Evolutionary conservation across 306 rosid genomes (phyloP).

Genomic region (Rosa rugosa): DNA sequence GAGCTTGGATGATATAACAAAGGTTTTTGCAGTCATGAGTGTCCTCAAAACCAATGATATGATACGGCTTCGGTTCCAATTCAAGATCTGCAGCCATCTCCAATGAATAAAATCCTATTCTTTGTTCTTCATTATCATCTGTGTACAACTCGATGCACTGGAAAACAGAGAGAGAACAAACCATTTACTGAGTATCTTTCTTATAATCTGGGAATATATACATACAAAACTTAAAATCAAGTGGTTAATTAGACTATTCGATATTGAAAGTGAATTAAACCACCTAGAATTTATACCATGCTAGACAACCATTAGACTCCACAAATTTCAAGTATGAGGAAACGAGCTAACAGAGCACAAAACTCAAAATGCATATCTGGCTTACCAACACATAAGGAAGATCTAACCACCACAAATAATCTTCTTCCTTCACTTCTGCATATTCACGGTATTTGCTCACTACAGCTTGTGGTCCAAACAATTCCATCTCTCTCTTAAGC

Average conservation of each 20-base stretch:
- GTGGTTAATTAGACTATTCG: not conserved
- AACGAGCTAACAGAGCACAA: conserved; percentile 16
- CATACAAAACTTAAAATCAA: not conserved
- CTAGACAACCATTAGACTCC: not conserved
- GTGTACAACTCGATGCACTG: conserved; percentile 96
- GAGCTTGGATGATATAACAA: conserved; percentile 87
- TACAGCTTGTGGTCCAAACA: conserved; percentile 96
- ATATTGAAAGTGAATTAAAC: not conserved
- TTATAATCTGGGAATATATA: not conserved
- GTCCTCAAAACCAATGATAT: conserved; percentile 87
- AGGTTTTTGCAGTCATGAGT: conserved; percentile 80
- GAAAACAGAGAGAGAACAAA: conserved; percentile 24
- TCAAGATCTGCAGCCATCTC: conserved; percentile 98
- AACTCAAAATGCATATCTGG: conserved; percentile 12
- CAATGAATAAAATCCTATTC: conserved; percentile 83
- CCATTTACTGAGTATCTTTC: conserved; percentile 16
- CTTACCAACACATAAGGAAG: conserved; percentile 77
- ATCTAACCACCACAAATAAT: conserved; percentile 97
- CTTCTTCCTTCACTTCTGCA: conserved; percentile 70
- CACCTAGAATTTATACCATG: conserved; percentile 13
- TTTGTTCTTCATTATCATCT: conserved; percentile 58
- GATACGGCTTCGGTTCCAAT: conserved; percentile 88
- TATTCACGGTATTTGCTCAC: conserved; percentile 91
- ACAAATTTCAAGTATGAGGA: not conserved
- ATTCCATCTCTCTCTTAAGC: conserved; percentile 90